phyloP scores from a whole-genome alignment of 495 filamentous ascomycete species.

The Xylaria scruposa region DNA sequence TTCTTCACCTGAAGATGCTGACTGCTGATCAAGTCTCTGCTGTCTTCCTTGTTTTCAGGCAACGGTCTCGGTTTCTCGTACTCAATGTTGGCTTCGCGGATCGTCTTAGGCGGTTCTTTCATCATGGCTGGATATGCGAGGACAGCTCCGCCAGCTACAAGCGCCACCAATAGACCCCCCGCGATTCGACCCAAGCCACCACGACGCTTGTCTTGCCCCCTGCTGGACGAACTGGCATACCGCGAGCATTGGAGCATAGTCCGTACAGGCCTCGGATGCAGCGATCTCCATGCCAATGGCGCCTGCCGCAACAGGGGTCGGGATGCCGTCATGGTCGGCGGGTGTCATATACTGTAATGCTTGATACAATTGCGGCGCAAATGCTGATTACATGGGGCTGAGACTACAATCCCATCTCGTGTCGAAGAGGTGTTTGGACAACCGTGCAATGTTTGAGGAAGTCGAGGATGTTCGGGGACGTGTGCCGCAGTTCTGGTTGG shows the following conservation, averaged over 20 bases:
- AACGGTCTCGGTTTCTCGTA: conserved; percentile 66
- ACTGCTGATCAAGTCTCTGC: conserved; percentile 72
- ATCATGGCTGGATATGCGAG: conserved; percentile 32
- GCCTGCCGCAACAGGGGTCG: conserved; percentile 37
- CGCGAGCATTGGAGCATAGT: conserved; percentile 44
- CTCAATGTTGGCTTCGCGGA: conserved; percentile 53
- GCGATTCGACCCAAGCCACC: conserved; percentile 27
- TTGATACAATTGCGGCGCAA: neutral
- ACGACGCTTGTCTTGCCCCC: conserved; percentile 17
- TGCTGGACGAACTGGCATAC: conserved; percentile 32
- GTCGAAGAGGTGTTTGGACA: neutral
- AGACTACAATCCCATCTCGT: conserved; percentile 13
- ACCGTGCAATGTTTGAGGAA: neutral
- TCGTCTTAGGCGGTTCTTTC: conserved; percentile 27
- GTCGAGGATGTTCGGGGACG: neutral
- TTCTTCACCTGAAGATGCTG: conserved; percentile 85
- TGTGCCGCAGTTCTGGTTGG: neutral
- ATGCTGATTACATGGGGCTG: neutral
- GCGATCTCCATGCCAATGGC: conserved; percentile 28
- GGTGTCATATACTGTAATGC: neutral
- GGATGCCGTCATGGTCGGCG: conserved; percentile 31
- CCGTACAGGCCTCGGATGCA: conserved; percentile 2
- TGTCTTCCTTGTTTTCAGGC: conserved; percentile 66
- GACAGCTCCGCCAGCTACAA: conserved; percentile 32
- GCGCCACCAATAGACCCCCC: conserved; percentile 31